Evolutionary conservation across 495 filamentous ascomycete genomes (phyloP), one percentile per base, ranked within the genome.

Genomic region (Podospora anserina): DNA sequence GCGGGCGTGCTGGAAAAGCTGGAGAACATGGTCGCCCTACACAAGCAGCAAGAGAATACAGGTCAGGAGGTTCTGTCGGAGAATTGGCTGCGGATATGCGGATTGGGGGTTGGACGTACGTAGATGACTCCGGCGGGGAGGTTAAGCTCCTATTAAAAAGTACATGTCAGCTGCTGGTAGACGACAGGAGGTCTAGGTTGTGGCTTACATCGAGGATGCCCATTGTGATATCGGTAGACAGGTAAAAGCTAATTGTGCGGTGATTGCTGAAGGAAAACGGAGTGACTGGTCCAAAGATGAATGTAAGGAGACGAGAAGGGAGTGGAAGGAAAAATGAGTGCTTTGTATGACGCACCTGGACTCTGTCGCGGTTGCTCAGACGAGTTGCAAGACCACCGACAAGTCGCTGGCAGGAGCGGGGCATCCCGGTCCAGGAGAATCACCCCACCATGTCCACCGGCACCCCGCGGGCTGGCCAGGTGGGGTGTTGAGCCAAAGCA

Each of bases 1-100:
- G 76, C 93, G 88, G 61, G 90, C 90, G 79, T 97, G 91, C 77
- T 90, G 86, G 85, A 97, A 96, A 72, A 96, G 91, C 83, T 86
- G 87, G 67, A 88, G 76, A 73, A 95, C 91, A 80, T 95, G 91
- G 32, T 71, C 70, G 56, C 70, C 69, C 39, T 49, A 49, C 39
- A 49, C 39, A 11, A 16, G 30, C 68, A 58, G 63, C 54, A 5
- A 20, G 28, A 1, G 20, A 20, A 15, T 65, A 64, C 34, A 65
- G 32, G 63, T 19, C 18, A 28, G 58, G 18, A 60, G 18, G 58
- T 60, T 3, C n/a, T 23, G n/a, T 27, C 18, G n/a, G 58, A 15
- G 27, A n/a, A 32, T 18, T 13, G 20, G 20, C 6, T 7, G 27
- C 5, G 20, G 20, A 20, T n/a, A 27, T 20, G 5, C 63, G 63